Evolutionary conservation across 176 grass and related monocot species (phyloP), one percentile per base, ranked within the genome.

Genomic region (Calamus simplicifolius): DNA sequence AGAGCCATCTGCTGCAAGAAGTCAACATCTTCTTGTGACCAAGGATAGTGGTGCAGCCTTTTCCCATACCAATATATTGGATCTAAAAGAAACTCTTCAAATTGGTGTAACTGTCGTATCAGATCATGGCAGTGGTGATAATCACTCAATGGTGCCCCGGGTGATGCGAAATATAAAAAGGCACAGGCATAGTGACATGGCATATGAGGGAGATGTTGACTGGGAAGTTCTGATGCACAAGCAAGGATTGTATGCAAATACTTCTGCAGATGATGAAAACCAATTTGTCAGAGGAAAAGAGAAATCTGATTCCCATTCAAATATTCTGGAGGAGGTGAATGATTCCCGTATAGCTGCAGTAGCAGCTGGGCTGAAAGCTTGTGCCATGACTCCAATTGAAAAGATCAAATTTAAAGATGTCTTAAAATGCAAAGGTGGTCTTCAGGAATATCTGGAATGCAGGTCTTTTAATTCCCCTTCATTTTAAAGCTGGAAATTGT

Each of bases 391-490:
- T 69, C 79, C 84, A 49, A 85, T 98, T 73, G 93, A 98, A 78
- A 98, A 98, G 76, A 74, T 92, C 62, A 98, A 80, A 69, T 98
- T 98, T 58, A 98, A 80, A 54, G 93, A 98, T 60, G 57, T 92
- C 52, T 75, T 98, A 72, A 98, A 82, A 73, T 84, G 70, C 49
- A 92, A 85, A 77, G 93, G 93, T 51, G 88, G 81, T 63, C 84
- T 98, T 74, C 76, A 80, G 58, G 88, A 98, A 50, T 98, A 98
- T 71, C 64, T 98, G 54, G 93, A 98, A 25, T 88, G 87, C 84
- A 89, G 93, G 93, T 92, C 51, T 54, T 50, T 73, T 76, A 50
- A 14, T 50, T 23, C 21, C 21, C 4, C 73, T 63, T 66, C 49
- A 57, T 57, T 74, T 70, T 55, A 26, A 25, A 21, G 23, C 15